Base-by-base conservation (phyloP, 768 basidiomycete genomes). In the Fomitopsis pulvina region DNA sequence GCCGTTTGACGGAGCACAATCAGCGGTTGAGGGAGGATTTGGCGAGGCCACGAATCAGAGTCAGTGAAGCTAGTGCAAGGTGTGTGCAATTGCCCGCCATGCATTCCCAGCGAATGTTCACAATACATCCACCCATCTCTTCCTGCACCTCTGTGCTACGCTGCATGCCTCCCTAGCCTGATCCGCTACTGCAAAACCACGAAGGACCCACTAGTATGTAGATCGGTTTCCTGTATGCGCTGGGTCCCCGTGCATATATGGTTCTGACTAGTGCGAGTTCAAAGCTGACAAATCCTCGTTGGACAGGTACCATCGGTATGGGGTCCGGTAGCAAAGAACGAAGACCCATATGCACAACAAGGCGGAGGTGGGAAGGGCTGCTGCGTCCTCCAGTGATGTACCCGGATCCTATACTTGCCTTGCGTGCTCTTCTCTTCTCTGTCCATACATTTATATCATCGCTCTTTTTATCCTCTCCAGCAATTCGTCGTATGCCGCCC, bases 111-210 rank as follows among this genome's bases (percentile, higher is more conserved):
- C 26, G 20, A 45, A 14, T 32, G 51, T 22, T 49, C 39, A 28
- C 28, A 26, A 34, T 3, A 41, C 24, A 14, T 32, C 12, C 52
- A n/a, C 28, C 27, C 48, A 11, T 30, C 18, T 22, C 14, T 24
- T 25, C 50, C 12, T 22, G 41, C 29, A n/a, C n/a, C n/a, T n/a
- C n/a, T n/a, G 41, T 46, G 28, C 34, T 52, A 29, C 45, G 34
- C 16, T 41, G 46, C 51, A 30, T 18, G 28, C 27, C 27, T 5
- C 22, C 65, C n/a, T n/a, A 97, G 94, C 64, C 68, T 98, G 58
- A 94, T 98, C 62, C 84, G 87, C 41, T 96, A 91, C 66, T 94
- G 92, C 78, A 92, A 91, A 70, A 85, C 83, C 38, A 96, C 92
- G 44, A 89, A 88, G 64, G 94, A 96, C 66, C 84, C 86, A 58